Evolutionary conservation across 805 yeast species (phyloP).

Genomic region (Kuraishia floccosa): DNA sequence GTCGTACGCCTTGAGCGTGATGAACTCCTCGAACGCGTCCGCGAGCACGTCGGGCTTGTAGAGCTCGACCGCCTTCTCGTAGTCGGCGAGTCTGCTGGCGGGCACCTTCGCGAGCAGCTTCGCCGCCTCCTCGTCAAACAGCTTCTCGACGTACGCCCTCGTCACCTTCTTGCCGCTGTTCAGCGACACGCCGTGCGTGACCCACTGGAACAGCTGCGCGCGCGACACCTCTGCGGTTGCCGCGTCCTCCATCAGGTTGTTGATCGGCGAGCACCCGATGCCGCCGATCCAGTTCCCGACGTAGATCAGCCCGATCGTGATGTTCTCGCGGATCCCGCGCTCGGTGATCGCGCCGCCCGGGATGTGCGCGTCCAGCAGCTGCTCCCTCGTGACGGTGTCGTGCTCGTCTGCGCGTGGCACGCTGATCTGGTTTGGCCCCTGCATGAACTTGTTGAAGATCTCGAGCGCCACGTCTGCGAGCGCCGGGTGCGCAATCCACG

Average conservation of each 20-base stretch:
- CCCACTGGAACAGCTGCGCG: slow-evolving; percentile 68
- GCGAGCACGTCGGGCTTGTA: slow-evolving; percentile 56
- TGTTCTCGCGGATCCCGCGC: slow-evolving; percentile 52
- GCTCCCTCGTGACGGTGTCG: slow-evolving; percentile 3
- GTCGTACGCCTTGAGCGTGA: slow-evolving; percentile 54
- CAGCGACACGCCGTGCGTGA: slow-evolving; percentile 40
- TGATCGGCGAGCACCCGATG: slow-evolving; percentile 63
- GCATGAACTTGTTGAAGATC: slow-evolving; percentile 67
- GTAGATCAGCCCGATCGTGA: slow-evolving; percentile 54
- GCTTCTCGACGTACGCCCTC: slow-evolving; percentile 33
- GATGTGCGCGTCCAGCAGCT: slow-evolving; percentile 48
- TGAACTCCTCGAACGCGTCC: slow-evolving; percentile 52
- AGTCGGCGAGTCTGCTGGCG: slow-evolving; percentile 36
- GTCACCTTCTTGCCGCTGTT: slow-evolving; percentile 43
- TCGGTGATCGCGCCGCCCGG: slow-evolving; percentile 52
- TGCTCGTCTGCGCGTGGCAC: slow-evolving; percentile 14
- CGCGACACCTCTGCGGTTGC: slow-evolving; percentile 75
- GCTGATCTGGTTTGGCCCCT: slow-evolving; percentile 65
- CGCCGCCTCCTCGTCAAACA: slow-evolving; percentile 43
- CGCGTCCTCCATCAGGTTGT: slow-evolving; percentile 70
- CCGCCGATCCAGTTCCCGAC: slow-evolving; percentile 70
- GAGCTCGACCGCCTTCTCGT: slow-evolving; percentile 40
- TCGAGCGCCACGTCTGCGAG: slow-evolving; percentile 62
- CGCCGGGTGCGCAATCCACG: slow-evolving; percentile 91
- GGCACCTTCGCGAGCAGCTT: slow-evolving; percentile 34